phyloP scores from a whole-genome alignment of 164 flowering plant species.

The Cinnamomum chago region DNA sequence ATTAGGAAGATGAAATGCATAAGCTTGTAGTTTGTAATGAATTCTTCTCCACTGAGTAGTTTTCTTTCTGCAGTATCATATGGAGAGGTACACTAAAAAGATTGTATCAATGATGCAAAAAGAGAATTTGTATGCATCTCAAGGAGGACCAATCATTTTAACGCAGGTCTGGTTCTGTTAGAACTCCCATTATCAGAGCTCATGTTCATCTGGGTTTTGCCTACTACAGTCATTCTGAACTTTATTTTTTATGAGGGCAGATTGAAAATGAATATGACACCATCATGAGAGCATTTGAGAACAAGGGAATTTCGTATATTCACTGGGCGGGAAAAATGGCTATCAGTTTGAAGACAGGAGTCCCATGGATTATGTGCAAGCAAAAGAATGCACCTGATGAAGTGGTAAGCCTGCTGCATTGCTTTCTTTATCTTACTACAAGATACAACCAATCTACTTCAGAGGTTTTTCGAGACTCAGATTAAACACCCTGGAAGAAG shows the following conservation, averaged over 20 bases:
- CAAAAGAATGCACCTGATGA: constrained; percentile 77
- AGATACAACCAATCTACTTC: too few species aligned
- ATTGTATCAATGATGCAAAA: constrained; percentile 38
- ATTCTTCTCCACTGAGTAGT: not conserved
- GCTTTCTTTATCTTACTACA: not conserved
- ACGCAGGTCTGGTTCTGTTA: constrained; percentile 27
- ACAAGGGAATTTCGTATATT: constrained; percentile 1
- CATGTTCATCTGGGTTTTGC: not conserved
- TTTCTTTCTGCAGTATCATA: constrained; percentile 31
- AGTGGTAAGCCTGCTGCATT: constrained; percentile 41
- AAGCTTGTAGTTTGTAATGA: not conserved
- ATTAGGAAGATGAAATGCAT: not conserved
- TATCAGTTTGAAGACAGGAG: constrained; percentile 38
- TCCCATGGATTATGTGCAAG: constrained; percentile 99
- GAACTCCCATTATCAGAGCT: not conserved
- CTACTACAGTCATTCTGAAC: too few species aligned
- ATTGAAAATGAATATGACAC: constrained; percentile 86
- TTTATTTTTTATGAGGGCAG: constrained; percentile 25
- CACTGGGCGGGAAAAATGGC: constrained; percentile 20
- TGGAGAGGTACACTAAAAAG: constrained; percentile 38
- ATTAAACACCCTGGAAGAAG: too few species aligned
- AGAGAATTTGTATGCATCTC: constrained; percentile 44
- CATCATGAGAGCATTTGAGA: constrained; percentile 25
- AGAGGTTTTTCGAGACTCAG: too few species aligned
- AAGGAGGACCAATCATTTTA: constrained; percentile 61